A percentile compares a stretch with the other conserved stretches of the same genome.
These are phyloP conservation scores for Neofusicoccum cordaticola DNA, from an alignment of 2,329 filamentous ascomycete genomes.

Conservation along the genomic window DNA sequence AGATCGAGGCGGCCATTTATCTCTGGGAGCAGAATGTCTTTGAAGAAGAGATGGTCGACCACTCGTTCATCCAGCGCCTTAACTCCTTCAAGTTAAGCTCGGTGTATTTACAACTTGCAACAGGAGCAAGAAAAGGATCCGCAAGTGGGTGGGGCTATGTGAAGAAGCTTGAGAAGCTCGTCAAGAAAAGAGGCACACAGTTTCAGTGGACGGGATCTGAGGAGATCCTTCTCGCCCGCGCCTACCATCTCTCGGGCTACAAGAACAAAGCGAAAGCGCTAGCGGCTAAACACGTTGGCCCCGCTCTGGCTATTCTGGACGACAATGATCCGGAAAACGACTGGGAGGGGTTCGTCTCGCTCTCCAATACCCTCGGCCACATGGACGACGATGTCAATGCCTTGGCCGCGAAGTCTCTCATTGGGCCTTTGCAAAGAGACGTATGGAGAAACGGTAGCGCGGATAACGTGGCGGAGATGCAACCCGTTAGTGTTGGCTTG, in stretches of 20 bases:
- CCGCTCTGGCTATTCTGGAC: not conserved
- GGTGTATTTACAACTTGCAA: not conserved
- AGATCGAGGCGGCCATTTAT: not conserved
- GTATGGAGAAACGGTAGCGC: not conserved
- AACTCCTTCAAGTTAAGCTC: not conserved
- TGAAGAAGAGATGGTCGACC: not conserved
- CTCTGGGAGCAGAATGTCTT: not conserved
- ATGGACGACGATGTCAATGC: not conserved
- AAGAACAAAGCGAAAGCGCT: not conserved
- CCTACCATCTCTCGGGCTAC: not conserved
- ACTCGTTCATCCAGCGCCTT: not conserved
- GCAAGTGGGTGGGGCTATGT: not conserved
- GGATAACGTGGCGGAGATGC: not conserved
- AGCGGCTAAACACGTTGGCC: not conserved
- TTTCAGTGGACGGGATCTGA: not conserved
- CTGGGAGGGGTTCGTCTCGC: not conserved
- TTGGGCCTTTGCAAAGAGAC: not conserved
- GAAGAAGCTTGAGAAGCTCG: not conserved
- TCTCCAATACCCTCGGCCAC: constrained; percentile 5
- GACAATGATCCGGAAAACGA: not conserved
- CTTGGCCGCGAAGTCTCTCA: not conserved
- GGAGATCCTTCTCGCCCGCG: not conserved
- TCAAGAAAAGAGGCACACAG: not conserved
- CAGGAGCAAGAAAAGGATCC: not conserved
- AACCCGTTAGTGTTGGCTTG: not conserved